Evolutionary conservation across 345 rosid genomes (phyloP), one percentile per base, ranked within the genome.

Genomic region (Brassica rapa): DNA sequence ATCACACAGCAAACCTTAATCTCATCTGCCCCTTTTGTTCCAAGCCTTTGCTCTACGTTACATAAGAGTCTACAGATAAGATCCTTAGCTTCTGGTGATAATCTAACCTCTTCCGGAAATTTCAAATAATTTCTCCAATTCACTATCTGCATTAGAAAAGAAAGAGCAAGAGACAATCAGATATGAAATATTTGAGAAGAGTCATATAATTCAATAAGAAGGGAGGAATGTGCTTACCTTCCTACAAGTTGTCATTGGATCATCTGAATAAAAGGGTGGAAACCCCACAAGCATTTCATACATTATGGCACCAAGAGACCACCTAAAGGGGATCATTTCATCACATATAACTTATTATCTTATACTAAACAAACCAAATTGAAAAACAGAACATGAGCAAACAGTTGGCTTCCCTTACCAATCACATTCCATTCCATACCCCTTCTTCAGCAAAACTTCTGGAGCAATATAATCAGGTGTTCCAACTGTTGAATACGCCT

Each of bases 261-360:
- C 99, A 67, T 95, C 99, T 4, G 99, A 95, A 88, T 95, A 95
- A 85, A 95, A 95, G 9, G 99, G 99, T 19, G 99, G 98, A 85
- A 85, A 95, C 49, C 99, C 99, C 65, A 95, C 99, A 70, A 95
- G 99, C 99, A 95, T 95, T 89, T 95, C 98, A 84, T 92, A 95
- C 99, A 95, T 95, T 71, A 95, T 95, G 59, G 99, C 98, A 77
- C 99, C 99, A 29, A 95, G 97, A 68, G 99, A 94, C 99, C 98
- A 94, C 98, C 98, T 94, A 82, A 27, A 77, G 53, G 79, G 75
- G 57, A 9, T 35, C 60, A 55, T 16, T 55, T 19, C 60, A 55
- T 39, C 39, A 75, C 55, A 56, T 55, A n/a, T 65, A 64, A 25
- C 7, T 60, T 5, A 33, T 8, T 15, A 16, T 2, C 19, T 51